Percentiles rank a stretch among this genome's conserved stretches.
phyloP scores from a whole-genome alignment of 495 filamentous ascomycete species.

The Aspergillus bertholletiae region DNA sequence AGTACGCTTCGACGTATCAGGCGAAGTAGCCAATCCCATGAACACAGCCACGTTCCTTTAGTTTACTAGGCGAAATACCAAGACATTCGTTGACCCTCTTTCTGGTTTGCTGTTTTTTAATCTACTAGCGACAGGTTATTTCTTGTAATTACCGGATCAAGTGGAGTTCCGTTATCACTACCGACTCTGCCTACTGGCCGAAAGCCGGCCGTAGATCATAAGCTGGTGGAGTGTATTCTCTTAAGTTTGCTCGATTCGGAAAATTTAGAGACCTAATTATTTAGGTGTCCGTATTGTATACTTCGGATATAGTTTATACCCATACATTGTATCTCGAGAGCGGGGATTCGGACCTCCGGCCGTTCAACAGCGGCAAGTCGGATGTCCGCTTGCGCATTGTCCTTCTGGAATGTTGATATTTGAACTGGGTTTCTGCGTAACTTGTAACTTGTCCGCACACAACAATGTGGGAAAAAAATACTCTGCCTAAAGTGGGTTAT shows the following conservation, averaged over 20 bases:
- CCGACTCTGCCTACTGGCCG: neutral
- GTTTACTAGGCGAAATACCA: neutral
- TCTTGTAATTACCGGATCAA: neutral
- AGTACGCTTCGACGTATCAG: neutral
- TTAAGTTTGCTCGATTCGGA: neutral
- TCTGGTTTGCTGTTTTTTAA: neutral
- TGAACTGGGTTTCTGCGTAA: neutral
- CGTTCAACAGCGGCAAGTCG: neutral
- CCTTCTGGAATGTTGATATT: neutral
- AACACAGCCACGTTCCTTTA: neutral
- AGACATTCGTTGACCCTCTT: no score
- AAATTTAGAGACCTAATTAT: neutral
- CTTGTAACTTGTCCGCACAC: neutral
- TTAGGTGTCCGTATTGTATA: neutral
- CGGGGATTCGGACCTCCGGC: neutral
- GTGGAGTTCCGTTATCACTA: constrained; percentile 3
- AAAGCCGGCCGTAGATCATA: constrained; percentile 2
- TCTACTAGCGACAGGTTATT: neutral
- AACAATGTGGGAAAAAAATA: no score
- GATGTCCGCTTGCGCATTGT: neutral
- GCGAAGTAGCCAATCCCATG: neutral
- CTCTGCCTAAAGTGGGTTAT: no score
- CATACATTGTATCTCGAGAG: no score
- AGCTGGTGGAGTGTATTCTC: neutral
- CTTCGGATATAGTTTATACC: no score